phyloP scores from a whole-genome alignment of 164 flowering plant species.

The Vitis rupestris region DNA sequence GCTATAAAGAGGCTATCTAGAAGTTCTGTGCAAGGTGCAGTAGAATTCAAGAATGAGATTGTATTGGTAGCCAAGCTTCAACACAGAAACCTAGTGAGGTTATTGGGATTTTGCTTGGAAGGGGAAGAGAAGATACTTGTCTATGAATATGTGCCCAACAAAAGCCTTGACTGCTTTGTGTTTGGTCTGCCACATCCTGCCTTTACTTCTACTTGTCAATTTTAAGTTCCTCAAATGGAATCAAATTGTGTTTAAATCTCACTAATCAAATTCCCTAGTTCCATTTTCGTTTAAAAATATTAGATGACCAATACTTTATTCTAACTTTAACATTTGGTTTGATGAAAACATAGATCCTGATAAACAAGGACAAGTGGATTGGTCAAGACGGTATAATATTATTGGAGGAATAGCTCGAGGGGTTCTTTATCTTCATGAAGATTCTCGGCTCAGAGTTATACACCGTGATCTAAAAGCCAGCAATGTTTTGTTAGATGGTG shows the following conservation, averaged over 20 bases:
- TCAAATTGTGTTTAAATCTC: too few relatives aligned
- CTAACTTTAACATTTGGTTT: not conserved
- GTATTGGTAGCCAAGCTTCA: slow-evolving; percentile 31
- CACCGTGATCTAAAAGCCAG: too few relatives aligned
- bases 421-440: too few relatives aligned
- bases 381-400: slow-evolving; percentile 20
- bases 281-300: too few relatives aligned
- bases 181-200: slow-evolving; percentile 17
- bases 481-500: too few relatives aligned
- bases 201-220: not conserved
- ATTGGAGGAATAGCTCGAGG: too few relatives aligned
- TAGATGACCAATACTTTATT: not conserved
- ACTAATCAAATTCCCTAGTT: too few relatives aligned
- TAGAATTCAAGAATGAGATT: slow-evolving; percentile 35
- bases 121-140: slow-evolving; percentile 35
- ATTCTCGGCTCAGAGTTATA: too few relatives aligned
- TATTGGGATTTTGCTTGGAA: slow-evolving; percentile 31
- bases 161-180: slow-evolving; percentile 39
- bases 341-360: slow-evolving; percentile 24
- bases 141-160: slow-evolving; percentile 40
- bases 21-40: slow-evolving; percentile 33
- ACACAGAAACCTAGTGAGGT: slow-evolving; percentile 29
- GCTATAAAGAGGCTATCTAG: slow-evolving; percentile 42
- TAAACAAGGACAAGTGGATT: slow-evolving; percentile 27
- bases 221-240: too few relatives aligned